A percentile compares a stretch with the other conserved stretches of the same genome.
Conservation (phyloP, 192 early-diverging fungal genomes). For the Backusella morwellensis region DNA sequence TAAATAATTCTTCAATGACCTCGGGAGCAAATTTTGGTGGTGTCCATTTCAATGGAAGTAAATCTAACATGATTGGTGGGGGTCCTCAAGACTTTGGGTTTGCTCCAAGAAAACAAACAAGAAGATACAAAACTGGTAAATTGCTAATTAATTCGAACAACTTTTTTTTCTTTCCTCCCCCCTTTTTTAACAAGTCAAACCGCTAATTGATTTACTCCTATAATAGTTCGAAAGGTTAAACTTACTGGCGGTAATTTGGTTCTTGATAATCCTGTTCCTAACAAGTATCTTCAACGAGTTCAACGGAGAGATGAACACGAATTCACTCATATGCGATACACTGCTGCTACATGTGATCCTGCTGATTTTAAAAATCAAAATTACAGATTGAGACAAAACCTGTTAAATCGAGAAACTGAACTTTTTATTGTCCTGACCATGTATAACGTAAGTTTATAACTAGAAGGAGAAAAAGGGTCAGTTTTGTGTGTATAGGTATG, state of each 20-base stretch:
- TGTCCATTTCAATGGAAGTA: neutral
- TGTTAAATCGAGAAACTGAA: slow-evolving; percentile 56
- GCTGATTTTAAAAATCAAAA: slow-evolving; percentile 55
- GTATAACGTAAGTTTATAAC: slow-evolving; percentile 54
- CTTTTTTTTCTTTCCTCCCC: neutral
- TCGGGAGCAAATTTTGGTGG: neutral
- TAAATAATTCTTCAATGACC: slow-evolving; percentile 5
- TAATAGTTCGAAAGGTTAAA: slow-evolving; percentile 47
- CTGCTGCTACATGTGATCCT: slow-evolving; percentile 68
- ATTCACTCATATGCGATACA: slow-evolving; percentile 75
- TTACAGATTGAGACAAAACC: slow-evolving; percentile 61
- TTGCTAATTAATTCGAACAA: neutral
- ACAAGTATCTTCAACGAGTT: slow-evolving; percentile 51
- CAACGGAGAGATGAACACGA: slow-evolving; percentile 56
- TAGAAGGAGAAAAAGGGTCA: neutral
- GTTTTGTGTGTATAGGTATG: neutral
- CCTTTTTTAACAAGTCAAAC: neutral
- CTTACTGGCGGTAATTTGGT: slow-evolving; percentile 70
- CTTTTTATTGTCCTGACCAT: slow-evolving; percentile 76
- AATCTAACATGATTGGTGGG: slow-evolving; percentile 11
- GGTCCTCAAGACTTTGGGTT: slow-evolving; percentile 10
- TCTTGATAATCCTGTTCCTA: slow-evolving; percentile 67
- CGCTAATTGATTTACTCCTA: neutral
- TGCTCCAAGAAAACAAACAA: slow-evolving; percentile 38
- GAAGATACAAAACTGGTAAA: slow-evolving; percentile 47